phyloP scores from a whole-genome alignment of 805 yeast genomes.

The Zygosaccharomyces pseudorouxii region DNA sequence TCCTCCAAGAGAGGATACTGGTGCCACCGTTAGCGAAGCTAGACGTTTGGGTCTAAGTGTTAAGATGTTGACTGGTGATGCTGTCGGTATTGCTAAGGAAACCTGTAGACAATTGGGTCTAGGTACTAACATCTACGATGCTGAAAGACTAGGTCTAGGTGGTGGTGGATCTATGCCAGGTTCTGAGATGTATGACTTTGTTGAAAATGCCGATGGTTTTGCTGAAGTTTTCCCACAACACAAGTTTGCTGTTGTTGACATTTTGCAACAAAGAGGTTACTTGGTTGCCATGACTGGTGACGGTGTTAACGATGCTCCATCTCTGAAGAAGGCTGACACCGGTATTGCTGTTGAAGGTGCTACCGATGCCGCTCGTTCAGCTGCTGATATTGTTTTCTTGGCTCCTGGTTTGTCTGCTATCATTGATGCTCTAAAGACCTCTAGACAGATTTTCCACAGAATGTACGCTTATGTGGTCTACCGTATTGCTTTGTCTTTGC shows the following conservation, averaged over 20 bases:
- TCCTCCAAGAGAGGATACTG: constrained; percentile 98
- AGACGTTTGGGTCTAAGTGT: constrained; percentile 87
- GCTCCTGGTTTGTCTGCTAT: constrained; percentile 95
- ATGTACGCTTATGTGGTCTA: constrained; percentile 97
- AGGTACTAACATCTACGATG: constrained; percentile 94
- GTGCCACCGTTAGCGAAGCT: constrained; percentile 89
- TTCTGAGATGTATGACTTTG: constrained; percentile 95
- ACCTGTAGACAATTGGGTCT: constrained; percentile 96
- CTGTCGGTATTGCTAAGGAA: constrained; percentile 98
- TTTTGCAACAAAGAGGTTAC: constrained; percentile 92
- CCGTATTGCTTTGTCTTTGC: constrained; percentile 94
- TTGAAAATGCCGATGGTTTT: constrained; percentile 96
- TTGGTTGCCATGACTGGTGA: constrained; percentile 99
- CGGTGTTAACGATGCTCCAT: constrained; percentile 98
- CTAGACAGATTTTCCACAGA: constrained; percentile 97
- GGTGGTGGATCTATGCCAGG: constrained; percentile 97
- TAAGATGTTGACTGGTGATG: constrained; percentile 98
- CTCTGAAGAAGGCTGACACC: constrained; percentile 90
- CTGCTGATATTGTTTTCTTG: constrained; percentile 92
- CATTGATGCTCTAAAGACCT: constrained; percentile 90
- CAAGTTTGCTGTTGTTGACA: constrained; percentile 93
- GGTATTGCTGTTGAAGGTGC: constrained; percentile 99
- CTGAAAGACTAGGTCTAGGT: constrained; percentile 93
- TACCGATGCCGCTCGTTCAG: constrained; percentile 94
- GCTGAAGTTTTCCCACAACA: constrained; percentile 99